phyloP scores from a whole-genome alignment of 768 basidiomycete genomes.

The Auricularia sp. region DNA sequence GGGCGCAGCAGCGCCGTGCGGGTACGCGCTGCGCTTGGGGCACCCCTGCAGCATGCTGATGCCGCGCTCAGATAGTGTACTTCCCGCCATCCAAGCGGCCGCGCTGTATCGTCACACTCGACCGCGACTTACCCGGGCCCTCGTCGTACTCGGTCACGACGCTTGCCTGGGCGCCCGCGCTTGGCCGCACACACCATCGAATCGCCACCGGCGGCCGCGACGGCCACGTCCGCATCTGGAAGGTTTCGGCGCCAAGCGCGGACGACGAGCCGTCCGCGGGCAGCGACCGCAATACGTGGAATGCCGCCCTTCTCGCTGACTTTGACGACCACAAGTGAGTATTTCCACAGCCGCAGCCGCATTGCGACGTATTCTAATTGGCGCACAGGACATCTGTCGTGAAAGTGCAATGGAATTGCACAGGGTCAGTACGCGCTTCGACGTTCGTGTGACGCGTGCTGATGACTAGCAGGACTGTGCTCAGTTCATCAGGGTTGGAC shows the following conservation, averaged over 20 bases:
- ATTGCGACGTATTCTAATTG: constrained; percentile 33
- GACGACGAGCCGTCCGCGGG: constrained; percentile 45
- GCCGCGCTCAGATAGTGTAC: too few relatives aligned
- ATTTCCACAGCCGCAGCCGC: constrained; percentile 26
- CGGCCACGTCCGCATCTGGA: constrained; percentile 86
- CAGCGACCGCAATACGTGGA: too few relatives aligned
- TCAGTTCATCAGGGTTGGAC: constrained; percentile 77
- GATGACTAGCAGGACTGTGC: constrained; percentile 35
- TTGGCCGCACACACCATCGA: constrained; percentile 89
- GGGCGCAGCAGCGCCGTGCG: constrained; percentile 70
- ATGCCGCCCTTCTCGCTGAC: constrained; percentile 64
- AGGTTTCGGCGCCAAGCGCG: constrained; percentile 49
- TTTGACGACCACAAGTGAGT: constrained; percentile 68
- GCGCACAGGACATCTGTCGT: too few relatives aligned
- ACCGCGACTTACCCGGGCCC: constrained; percentile 8
- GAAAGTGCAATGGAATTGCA: constrained; percentile 86
- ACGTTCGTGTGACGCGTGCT: too few relatives aligned
- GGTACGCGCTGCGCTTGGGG: constrained; percentile 29
- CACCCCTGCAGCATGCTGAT: background rate
- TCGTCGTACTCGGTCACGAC: constrained; percentile 61
- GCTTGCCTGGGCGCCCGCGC: constrained; percentile 89
- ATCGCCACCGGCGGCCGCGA: constrained; percentile 85
- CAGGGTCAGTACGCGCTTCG: constrained; percentile 28
- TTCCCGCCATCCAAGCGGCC: constrained; percentile 31
- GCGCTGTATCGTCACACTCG: constrained; percentile 39